Conservation (phyloP, 139 green algal genomes). For the Chlorella sp. region DNA sequence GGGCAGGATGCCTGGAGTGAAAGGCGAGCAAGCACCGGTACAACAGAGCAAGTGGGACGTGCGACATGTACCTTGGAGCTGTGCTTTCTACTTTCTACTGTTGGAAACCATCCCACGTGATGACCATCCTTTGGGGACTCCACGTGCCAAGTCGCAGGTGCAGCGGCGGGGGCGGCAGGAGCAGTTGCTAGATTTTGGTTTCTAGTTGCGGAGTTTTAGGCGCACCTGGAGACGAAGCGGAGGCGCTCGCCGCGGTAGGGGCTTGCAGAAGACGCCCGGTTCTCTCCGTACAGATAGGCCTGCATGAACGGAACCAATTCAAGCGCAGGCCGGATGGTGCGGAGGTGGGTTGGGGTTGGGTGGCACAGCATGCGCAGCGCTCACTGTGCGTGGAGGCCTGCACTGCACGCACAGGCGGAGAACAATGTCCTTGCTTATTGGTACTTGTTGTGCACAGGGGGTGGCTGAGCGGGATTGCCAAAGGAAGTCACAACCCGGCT, state of each 20-base stretch:
- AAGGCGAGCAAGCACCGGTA: background rate
- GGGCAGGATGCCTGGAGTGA: background rate
- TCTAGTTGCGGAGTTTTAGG: background rate
- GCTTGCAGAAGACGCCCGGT: background rate
- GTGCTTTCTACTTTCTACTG: background rate
- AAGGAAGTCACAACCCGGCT: too few relatives aligned
- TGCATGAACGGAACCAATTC: background rate
- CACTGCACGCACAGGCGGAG: too few relatives aligned
- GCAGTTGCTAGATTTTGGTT: background rate
- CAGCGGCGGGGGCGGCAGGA: too few relatives aligned
- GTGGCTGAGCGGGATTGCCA: too few relatives aligned
- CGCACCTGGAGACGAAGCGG: constrained; percentile 1
- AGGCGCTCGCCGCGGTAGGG: background rate
- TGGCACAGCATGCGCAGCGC: too few relatives aligned
- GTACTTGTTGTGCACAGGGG: too few relatives aligned
- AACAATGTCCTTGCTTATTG: too few relatives aligned
- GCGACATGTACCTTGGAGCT: background rate
- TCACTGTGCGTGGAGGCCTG: too few relatives aligned
- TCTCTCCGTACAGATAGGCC: constrained; percentile 1
- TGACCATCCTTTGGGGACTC: too few relatives aligned
- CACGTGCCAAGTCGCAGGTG: background rate
- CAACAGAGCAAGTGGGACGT: background rate
- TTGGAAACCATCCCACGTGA: too few relatives aligned
- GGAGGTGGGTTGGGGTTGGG: background rate
- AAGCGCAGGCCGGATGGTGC: background rate